phyloP scores from a whole-genome alignment of 2,329 filamentous ascomycete species.

The Penicillium corylophilum region DNA sequence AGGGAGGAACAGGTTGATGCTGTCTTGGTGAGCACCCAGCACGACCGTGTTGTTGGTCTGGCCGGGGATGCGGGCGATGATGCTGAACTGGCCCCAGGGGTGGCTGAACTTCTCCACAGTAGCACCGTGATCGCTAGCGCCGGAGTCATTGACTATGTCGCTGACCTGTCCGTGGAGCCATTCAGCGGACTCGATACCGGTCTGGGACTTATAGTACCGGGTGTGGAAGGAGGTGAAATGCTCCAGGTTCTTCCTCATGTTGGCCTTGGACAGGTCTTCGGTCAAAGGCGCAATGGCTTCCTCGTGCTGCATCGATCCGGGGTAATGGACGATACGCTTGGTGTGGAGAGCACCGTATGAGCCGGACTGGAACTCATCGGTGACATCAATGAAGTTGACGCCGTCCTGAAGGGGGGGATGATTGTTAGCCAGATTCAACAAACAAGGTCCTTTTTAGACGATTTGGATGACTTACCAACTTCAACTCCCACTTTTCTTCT shows the following conservation, averaged over 20 bases:
- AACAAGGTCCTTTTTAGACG: not conserved
- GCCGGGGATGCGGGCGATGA: constrained; percentile 89
- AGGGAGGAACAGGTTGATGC: constrained; percentile 88
- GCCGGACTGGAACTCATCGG: constrained; percentile 61
- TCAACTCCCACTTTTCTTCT: constrained; percentile 90
- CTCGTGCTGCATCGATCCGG: constrained; percentile 64
- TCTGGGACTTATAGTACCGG: constrained; percentile 58
- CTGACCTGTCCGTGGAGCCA: constrained; percentile 80
- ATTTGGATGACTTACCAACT: constrained; percentile 57
- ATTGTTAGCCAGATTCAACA: not conserved
- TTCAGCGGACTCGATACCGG: constrained; percentile 77
- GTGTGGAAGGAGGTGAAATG: constrained; percentile 62
- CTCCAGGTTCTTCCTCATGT: constrained; percentile 76
- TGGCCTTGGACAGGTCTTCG: constrained; percentile 67
- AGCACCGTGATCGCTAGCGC: constrained; percentile 65
- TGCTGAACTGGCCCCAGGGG: constrained; percentile 82
- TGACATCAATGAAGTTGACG: constrained; percentile 92
- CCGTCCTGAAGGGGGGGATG: constrained; percentile 59
- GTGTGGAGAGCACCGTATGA: constrained; percentile 53
- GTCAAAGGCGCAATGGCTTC: constrained; percentile 67
- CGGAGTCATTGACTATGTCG: constrained; percentile 67
- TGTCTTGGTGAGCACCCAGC: constrained; percentile 91
- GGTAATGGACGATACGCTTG: constrained; percentile 58
- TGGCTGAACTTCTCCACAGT: constrained; percentile 74
- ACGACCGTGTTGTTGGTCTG: constrained; percentile 80